These are phyloP conservation scores for Dioscorea dumetorum DNA, from an alignment of 106 monocot genomes.

Conservation along the genomic window DNA sequence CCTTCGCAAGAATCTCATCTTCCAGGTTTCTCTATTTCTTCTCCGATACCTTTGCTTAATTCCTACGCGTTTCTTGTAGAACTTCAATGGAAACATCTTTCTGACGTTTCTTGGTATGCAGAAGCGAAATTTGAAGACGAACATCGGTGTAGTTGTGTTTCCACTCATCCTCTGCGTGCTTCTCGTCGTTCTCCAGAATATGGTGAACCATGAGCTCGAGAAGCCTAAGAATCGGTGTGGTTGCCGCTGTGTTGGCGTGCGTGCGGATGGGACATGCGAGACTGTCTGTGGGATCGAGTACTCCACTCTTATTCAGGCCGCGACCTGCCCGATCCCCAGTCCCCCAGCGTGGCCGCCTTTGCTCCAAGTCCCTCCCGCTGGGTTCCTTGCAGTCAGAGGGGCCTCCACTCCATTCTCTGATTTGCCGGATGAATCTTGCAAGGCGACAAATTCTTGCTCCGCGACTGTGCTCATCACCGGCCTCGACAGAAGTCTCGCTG, in stretches of 20 bases:
- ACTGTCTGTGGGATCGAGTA: slow-evolving; percentile 42
- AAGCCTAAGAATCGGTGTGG: slow-evolving; percentile 46
- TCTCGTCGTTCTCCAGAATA: slow-evolving; percentile 24
- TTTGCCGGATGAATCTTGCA: slow-evolving; percentile 42
- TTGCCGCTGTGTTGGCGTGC: slow-evolving; percentile 20
- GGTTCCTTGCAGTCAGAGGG: slow-evolving; percentile 18
- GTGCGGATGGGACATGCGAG: slow-evolving; percentile 21
- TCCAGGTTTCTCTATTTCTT: slow-evolving; percentile 31
- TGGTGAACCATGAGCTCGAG: slow-evolving; percentile 38
- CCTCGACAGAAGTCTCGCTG: slow-evolving; percentile 31
- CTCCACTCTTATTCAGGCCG: slow-evolving; percentile 35
- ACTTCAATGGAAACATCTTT: no score
- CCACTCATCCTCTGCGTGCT: slow-evolving; percentile 43
- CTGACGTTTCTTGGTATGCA: slow-evolving; percentile 2
- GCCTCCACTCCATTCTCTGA: neutral
- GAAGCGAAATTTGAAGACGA: slow-evolving; percentile 44
- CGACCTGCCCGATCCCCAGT: slow-evolving; percentile 29
- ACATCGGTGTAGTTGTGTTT: slow-evolving; percentile 25
- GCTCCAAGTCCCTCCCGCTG: slow-evolving; percentile 37
- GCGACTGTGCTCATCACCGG: slow-evolving; percentile 41
- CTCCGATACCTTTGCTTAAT: neutral
- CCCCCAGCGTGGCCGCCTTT: slow-evolving; percentile 48
- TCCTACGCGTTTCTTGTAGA: neutral
- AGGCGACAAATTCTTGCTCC: slow-evolving; percentile 27
- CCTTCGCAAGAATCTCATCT: slow-evolving; percentile 57